Conservation (phyloP, 2,329 filamentous ascomycete genomes). For the Calonectria ilicicola region DNA sequence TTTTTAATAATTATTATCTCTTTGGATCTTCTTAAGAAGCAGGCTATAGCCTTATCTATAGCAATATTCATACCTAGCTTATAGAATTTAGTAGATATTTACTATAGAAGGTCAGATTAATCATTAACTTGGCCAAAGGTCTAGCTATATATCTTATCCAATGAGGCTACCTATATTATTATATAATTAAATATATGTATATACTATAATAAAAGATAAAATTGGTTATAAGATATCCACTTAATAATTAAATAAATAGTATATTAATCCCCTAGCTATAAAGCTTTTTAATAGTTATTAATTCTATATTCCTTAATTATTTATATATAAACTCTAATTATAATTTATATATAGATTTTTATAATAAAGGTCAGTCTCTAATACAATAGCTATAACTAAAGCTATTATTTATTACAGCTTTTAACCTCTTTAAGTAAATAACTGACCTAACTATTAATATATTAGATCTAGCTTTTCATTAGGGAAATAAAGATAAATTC, state of each 20-base stretch:
- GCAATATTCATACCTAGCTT: too few species aligned
- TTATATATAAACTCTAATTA: slow-evolving; percentile 14
- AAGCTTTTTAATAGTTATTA: too few species aligned
- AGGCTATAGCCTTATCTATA: too few species aligned
- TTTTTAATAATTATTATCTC: background rate
- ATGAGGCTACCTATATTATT: background rate
- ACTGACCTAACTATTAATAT: slow-evolving; percentile 13
- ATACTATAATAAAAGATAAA: background rate
- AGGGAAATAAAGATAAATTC: slow-evolving; percentile 16
- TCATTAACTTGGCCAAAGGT: background rate
- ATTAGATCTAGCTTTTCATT: slow-evolving; percentile 11
- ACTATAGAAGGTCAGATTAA: too few species aligned
- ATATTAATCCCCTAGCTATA: background rate
- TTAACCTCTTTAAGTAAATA: background rate
- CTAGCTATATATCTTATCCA: background rate
- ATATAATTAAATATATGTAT: background rate
- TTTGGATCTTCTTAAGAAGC: background rate
- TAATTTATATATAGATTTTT: slow-evolving; percentile 23
- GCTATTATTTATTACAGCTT: background rate
- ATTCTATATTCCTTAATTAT: too few species aligned
- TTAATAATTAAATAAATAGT: background rate
- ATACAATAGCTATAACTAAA: background rate
- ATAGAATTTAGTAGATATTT: too few species aligned
- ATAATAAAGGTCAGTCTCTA: slow-evolving; percentile 14
- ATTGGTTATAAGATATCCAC: too few species aligned